A percentile compares a stretch with the other conserved stretches of the same genome.
These are phyloP conservation scores for Monosporozyma yasuniensis DNA, from an alignment of 805 yeast genomes.

Conservation along the genomic window DNA sequence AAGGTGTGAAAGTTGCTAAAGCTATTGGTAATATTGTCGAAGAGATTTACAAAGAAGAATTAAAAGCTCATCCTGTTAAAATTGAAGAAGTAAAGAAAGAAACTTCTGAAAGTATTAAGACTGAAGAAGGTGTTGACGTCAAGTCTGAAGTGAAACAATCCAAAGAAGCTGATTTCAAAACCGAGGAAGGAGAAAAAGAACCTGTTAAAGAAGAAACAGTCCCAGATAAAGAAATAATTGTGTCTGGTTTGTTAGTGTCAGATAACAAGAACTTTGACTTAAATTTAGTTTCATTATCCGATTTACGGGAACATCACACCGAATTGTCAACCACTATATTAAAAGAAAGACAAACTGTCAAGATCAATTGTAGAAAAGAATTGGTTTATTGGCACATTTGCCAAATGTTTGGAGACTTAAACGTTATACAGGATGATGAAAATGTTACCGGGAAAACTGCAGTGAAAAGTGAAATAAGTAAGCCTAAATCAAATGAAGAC, in stretches of 20 bases:
- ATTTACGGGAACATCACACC: slow-evolving; percentile 73
- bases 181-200: neutral
- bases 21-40: slow-evolving; percentile 54
- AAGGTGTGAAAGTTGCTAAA: slow-evolving; percentile 77
- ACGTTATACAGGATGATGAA: slow-evolving; percentile 51
- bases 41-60: slow-evolving; percentile 32
- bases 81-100: slow-evolving; percentile 37
- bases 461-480: slow-evolving; percentile 18
- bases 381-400: slow-evolving; percentile 81
- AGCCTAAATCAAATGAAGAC: slow-evolving; percentile 16
- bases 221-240: slow-evolving; percentile 27
- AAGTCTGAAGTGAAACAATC: neutral
- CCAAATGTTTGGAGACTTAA: slow-evolving; percentile 89
- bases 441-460: slow-evolving; percentile 21
- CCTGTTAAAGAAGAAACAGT: slow-evolving; percentile 42
- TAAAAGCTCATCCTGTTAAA: slow-evolving; percentile 8
- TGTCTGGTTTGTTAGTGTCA: slow-evolving; percentile 83
- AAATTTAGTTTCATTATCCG: slow-evolving; percentile 73
- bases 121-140: neutral
- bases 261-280: slow-evolving; percentile 71
- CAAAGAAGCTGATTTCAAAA: neutral
- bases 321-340: slow-evolving; percentile 79
- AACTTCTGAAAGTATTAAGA: neutral
- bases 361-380: slow-evolving; percentile 72
- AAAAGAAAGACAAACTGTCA: slow-evolving; percentile 69